phyloP scores from a whole-genome alignment of 1,284 basidiomycete genomes.

The Trichosporon asahii region DNA sequence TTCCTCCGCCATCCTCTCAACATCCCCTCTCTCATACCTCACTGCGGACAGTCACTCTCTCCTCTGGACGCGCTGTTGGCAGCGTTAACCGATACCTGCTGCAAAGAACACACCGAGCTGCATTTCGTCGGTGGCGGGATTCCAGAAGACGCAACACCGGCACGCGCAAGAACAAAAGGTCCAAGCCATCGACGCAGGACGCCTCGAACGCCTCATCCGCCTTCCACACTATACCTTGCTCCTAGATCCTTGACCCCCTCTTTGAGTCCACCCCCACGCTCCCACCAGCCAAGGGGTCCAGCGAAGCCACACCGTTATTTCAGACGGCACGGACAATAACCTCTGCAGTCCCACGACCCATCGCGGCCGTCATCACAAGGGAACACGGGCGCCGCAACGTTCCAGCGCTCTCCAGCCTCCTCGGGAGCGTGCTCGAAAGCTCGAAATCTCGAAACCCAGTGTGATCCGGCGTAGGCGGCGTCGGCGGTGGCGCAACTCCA shows the following conservation, averaged over 20 bases:
- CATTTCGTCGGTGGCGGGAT: background rate
- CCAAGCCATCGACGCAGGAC: background rate
- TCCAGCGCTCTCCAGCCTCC: background rate
- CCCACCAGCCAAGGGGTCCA: background rate
- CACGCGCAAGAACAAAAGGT: background rate
- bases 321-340: background rate
- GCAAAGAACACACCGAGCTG: background rate
- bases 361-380: background rate
- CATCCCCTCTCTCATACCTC: background rate
- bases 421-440: too few species aligned
- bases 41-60: background rate
- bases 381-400: background rate
- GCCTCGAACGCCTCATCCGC: background rate
- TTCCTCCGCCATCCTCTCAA: background rate
- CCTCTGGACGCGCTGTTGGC: background rate
- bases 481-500: background rate
- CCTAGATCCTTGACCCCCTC: background rate
- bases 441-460: too few species aligned
- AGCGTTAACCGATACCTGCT: background rate
- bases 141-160: background rate
- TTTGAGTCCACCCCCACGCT: background rate
- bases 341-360: too few species aligned
- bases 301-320: background rate
- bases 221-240: background rate
- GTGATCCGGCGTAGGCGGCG: too few species aligned